Conservation (phyloP, 495 filamentous ascomycete genomes). For the Lophiostoma macrostomum region DNA sequence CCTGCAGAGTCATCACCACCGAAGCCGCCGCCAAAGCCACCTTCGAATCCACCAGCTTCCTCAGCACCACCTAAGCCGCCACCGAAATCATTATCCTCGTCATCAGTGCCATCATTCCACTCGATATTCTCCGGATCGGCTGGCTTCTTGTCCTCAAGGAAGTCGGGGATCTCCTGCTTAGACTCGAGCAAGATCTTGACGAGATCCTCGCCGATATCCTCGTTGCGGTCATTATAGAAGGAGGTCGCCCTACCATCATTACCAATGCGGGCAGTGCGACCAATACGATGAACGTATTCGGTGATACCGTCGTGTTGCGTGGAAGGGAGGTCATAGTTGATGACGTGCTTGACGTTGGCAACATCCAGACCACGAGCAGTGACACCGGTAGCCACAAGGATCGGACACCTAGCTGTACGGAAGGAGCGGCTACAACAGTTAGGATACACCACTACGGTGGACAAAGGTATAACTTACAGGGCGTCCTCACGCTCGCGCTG, state of each 20-base stretch:
- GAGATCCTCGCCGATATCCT: constrained; percentile 63
- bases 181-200: constrained; percentile 79
- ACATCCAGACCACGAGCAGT: constrained; percentile 90
- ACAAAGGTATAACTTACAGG: constrained; percentile 54
- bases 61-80: background rate
- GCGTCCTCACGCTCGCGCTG: constrained; percentile 93
- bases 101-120: constrained; percentile 38
- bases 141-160: constrained; percentile 52
- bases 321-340: constrained; percentile 86
- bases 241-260: constrained; percentile 82
- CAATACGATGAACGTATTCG: constrained; percentile 93
- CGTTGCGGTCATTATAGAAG: constrained; percentile 75
- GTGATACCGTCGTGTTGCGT: constrained; percentile 75
- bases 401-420: constrained; percentile 65
- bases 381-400: constrained; percentile 82
- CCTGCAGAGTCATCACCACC: constrained; percentile 10
- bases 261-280: constrained; percentile 92
- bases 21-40: constrained; percentile 7
- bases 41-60: constrained; percentile 1
- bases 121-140: constrained; percentile 33
- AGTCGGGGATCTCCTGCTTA: constrained; percentile 74
- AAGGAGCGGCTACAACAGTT: constrained; percentile 63
- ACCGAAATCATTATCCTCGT: constrained; percentile 43
- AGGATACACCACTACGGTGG: constrained; percentile 20
- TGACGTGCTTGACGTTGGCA: constrained; percentile 78